These are phyloP conservation scores for Auxenochlorella pyrenoidosa DNA, from an alignment of 139 green algal species.

Conservation along the genomic window DNA sequence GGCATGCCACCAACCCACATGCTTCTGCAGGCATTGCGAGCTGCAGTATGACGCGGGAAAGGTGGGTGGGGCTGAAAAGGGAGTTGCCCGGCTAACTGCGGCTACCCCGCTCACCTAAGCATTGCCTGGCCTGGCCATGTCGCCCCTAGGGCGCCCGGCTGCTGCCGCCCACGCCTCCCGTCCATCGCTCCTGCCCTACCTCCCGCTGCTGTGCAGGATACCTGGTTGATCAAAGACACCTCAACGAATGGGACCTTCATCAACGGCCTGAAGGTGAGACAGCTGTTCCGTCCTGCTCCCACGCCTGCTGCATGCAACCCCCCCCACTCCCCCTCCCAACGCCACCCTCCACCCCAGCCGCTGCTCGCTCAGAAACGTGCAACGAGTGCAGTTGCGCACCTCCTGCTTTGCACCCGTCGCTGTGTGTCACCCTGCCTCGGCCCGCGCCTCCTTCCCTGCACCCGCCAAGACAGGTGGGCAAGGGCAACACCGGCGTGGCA, in stretches of 20 bases:
- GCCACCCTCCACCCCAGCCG: too few species aligned
- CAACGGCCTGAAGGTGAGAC: neutral
- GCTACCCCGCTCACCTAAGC: too few species aligned
- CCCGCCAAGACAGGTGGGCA: neutral
- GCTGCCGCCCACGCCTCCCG: neutral
- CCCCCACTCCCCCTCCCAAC: too few species aligned
- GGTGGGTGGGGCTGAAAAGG: neutral
- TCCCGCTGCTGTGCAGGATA: neutral
- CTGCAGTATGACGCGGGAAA: neutral
- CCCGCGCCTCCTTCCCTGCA: neutral
- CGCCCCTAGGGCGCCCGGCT: neutral
- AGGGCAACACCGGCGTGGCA: neutral
- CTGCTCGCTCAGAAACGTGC: neutral
- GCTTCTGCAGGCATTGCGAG: neutral
- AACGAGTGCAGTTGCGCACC: neutral
- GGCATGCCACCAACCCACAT: too few species aligned
- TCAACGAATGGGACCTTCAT: slow-evolving; percentile 46
- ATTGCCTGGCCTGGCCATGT: neutral
- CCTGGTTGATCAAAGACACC: slow-evolving; percentile 22
- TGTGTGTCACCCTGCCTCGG: neutral
- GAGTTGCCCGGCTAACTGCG: too few species aligned
- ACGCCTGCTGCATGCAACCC: neutral
- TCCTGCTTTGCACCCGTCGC: neutral
- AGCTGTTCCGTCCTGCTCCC: neutral
- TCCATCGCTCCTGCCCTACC: too few species aligned